Base-by-base conservation (phyloP, 129 eudicot genomes). In the Cynara cardunculus region DNA sequence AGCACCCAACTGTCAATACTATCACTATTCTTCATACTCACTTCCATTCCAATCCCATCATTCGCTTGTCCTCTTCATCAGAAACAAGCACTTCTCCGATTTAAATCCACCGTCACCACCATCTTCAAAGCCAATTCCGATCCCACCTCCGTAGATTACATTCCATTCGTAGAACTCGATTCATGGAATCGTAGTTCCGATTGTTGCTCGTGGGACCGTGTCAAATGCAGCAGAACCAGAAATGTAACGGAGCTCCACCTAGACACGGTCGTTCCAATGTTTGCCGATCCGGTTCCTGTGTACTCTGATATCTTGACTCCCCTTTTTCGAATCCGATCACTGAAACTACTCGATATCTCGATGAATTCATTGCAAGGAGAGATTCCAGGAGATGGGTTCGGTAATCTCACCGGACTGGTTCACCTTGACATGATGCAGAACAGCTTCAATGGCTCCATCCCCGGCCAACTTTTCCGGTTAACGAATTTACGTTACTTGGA, bases 181-280 rank as follows among this genome's bases (percentile, higher is more conserved):
- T 74, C 92, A 19, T 90, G 94, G 94, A 82, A 80, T 14, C 83
- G 80, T 8, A 71, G 4, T 31, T 61, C 87, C 16, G 86, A 85
- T 56, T 90, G 94, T 75, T 90, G 94, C 69, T 16, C 69, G 2
- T 88, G 94, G 94, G 87, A 74, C 49, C 70, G 87, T 21, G 91
- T 86, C 12, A 75, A 72, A 2, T 90, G 92, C 82, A 22, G 70
- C 26, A 31, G 0, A 56, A 65, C 82, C 4, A 53, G 31, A 31
- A 7, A 31, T 3, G 64, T 88, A 62, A 80, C 80, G 7, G 89
- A 68, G 56, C 90, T 88, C 22, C 69, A 78, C 66, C 87, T 86
- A 14, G 9, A 66, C 69, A 32, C 82, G 25, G 68, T 80, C 19
- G 79, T 86, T 24, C 88, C 81, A n/a, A 1, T 77, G 5, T 26